Base-by-base conservation (phyloP, 2,329 filamentous ascomycete species). In the Diplodia mutila region DNA sequence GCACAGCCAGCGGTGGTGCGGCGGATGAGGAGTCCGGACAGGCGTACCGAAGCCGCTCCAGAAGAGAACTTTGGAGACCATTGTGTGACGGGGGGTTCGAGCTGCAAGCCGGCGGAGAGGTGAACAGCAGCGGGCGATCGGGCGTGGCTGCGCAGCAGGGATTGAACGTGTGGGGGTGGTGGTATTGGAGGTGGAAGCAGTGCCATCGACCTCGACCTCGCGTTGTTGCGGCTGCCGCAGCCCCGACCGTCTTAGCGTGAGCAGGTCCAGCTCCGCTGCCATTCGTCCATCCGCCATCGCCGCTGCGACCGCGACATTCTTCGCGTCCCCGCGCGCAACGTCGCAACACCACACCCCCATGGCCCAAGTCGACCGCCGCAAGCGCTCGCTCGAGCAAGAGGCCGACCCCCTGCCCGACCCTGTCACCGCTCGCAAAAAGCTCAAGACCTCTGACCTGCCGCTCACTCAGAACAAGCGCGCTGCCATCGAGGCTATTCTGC, bases 1-100 rank as follows among this genome's bases (percentile, higher is more conserved):
- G 69, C 21, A 49, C 32, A 42, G 48, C 39, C 39, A 9, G 68
- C 39, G 23, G 55, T 11, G 39, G 57, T 48, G 39, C 14, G 67
- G 69, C 65, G 68, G 67, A 65, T 14, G 53, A 25, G 53, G 53
- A 49, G 54, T 25, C 52, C 65, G 54, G 65, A 70, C 73, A 71
- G 69, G 84, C 86, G 77, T 89, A 97, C 94, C 94, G 88, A 97
- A 97, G 85, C 91, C 91, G 82, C 87, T 86, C 91, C 91, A 94
- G 86, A 94, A 93, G 79, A 93, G 83, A 79, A 93, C 85, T 75
- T 85, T 85, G 79, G 82, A 80, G 69, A 84, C 82, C 82, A 85
- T 84, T 72, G 71, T 79, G 76, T 53, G 54, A 18, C n/a, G 53
- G 18, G 39, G 5, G 3, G 27, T n/a, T 4, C 11, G 42, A 23